phyloP scores from a whole-genome alignment of 1,284 basidiomycete species.

The Rhodotorula sp. region DNA sequence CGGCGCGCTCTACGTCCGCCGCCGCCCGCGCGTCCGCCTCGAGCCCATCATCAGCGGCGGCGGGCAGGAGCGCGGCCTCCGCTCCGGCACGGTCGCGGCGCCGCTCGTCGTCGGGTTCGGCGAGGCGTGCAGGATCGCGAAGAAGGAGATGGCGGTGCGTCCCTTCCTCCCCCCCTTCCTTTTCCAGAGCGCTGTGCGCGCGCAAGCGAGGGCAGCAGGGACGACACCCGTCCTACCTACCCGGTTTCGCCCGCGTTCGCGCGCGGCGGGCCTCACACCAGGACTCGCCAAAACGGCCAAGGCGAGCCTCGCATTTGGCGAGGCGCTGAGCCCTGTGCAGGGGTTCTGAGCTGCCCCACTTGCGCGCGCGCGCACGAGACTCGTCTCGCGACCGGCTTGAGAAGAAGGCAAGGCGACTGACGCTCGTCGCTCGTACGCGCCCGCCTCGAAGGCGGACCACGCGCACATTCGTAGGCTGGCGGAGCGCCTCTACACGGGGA shows the following conservation, averaged over 20 bases:
- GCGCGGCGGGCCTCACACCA: neutral
- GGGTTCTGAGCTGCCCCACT: constrained; percentile 73
- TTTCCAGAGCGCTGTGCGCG: no score
- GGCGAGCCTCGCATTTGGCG: constrained; percentile 33
- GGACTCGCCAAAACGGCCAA: constrained; percentile 14
- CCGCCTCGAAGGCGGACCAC: constrained; percentile 69
- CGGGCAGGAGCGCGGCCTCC: constrained; percentile 93
- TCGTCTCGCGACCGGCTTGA: no score
- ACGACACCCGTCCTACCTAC: constrained; percentile 46
- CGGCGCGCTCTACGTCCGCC: constrained; percentile 90
- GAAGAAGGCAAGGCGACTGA: constrained; percentile 26
- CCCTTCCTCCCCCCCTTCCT: neutral
- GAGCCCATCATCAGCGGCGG: constrained; percentile 96
- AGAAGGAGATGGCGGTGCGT: constrained; percentile 86
- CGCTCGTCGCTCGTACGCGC: constrained; percentile 15
- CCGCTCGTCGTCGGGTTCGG: constrained; percentile 89
- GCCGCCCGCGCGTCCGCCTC: constrained; percentile 87
- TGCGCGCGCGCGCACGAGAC: neutral
- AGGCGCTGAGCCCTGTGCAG: constrained; percentile 54
- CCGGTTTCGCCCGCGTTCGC: constrained; percentile 7
- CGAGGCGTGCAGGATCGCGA: constrained; percentile 90
- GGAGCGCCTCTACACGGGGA: constrained; percentile 76
- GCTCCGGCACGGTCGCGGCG: constrained; percentile 92
- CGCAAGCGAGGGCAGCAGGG: constrained; percentile 56
- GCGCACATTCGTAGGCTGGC: constrained; percentile 74